Base-by-base conservation (phyloP, 1,284 basidiomycete species). In the Cutaneotrichosporon sp. region DNA sequence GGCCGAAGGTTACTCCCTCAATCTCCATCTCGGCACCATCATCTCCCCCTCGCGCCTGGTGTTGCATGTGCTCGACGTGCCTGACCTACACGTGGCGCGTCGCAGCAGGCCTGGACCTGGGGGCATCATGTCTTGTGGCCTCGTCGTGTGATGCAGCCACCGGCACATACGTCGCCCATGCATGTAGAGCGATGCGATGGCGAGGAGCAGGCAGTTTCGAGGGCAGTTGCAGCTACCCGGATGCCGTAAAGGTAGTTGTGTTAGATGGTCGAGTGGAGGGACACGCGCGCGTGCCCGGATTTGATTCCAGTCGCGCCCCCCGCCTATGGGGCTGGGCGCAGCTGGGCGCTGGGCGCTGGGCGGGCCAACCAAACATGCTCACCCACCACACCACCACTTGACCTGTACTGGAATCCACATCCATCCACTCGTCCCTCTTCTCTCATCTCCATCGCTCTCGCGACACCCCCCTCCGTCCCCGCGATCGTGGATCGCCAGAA, bases 301-400 rank as follows among this genome's bases (percentile, higher is more conserved):
- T 42, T 42, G 38, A 42, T 42, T 42, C 38, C 38, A 42, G 38
- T 42, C 38, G 38, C 38, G 38, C 38, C 11, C n/a, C n/a, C n/a
- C n/a, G n/a, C n/a, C n/a, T n/a, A n/a, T n/a, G n/a, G n/a, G n/a
- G n/a, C n/a, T n/a, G n/a, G n/a, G n/a, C n/a, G n/a, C n/a, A n/a
- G n/a, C n/a, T n/a, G n/a, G n/a, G n/a, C n/a, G n/a, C n/a, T 42
- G 16, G 16, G 16, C 38, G 3, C 16, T 7, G 38, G 8, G 16
- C 18, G 38, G 18, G 38, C 18, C 38, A 42, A 42, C 38, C 38
- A 42, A 42, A 42, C 38, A 42, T 42, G 18, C 18, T n/a, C 38
- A 42, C 38, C 18, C 16, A 18, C 16, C 38, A 42, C 38, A 42
- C 18, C 38, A 16, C 18, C 38, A 29, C 18, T n/a, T 6, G n/a